Base-by-base conservation (phyloP, 495 filamentous ascomycete species). In the Choiromyces venosus region DNA sequence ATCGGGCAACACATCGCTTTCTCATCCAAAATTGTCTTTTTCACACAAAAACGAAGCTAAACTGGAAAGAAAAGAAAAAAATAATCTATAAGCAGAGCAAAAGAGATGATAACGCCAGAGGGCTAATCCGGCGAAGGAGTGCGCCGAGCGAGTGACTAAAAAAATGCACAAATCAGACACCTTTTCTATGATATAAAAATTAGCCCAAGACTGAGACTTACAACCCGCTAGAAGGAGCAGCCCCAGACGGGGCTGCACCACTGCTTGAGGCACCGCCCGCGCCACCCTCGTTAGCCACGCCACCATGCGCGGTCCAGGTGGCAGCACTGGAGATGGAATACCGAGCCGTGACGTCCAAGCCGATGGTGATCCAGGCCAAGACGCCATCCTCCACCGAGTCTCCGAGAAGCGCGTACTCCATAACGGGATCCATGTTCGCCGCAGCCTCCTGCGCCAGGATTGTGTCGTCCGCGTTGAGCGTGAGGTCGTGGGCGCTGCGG, bases 391-490 rank as follows among this genome's bases (percentile, higher is more conserved):
- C 72, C 29, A 87, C 81, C 18, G 71, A 76, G 72, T 85, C 83
- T 29, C 87, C 86, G 29, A 89, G 83, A 35, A 84, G 82, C 4
- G 87, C 83, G 77, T 86, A 90, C 75, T 89, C 83, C 76, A 87
- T 80, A 73, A 89, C 83, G 0, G 88, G 88, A 74, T 90, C 88
- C 69, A 85, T 86, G 38, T 80, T 83, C 12, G 84, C 86, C 25
- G 86, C 85, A n/a, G n/a, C 52, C 70, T 86, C 83, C 74, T 85
- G 72, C 25, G 82, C 67, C 7, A 86, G 82, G 69, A 76, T 76
- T 42, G 81, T 81, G 82, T 91, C 89, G 9, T 85, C 82, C 12
- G 81, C 78, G 82, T 91, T 91, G 0, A 76, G 79, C 19, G 83
- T 86, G 19, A 88, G 36, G 19, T 75, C 73, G 72, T 86, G 82